Evolutionary conservation across 257 asterid genomes (phyloP), one percentile per base, ranked within the genome.

Genomic region (Agastache rugosa): DNA sequence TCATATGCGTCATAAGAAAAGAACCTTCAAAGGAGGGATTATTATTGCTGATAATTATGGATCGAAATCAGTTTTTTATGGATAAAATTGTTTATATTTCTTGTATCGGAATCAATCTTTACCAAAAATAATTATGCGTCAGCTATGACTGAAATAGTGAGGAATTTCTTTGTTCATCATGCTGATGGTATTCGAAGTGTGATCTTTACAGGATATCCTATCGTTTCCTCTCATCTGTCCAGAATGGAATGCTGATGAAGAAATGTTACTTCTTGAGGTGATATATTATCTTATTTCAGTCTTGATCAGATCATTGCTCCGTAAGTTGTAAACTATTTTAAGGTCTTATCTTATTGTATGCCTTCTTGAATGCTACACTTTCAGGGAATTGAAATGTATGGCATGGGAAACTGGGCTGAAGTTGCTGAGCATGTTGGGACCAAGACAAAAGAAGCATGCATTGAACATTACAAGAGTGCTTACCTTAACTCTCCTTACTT

Each of bases 211-310:
- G 97, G 96, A 89, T 66, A 85, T 80, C 59, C 85, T 89, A 55
- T 84, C 94, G 6, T 91, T 91, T 75, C 93, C 94, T 44, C 90
- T 91, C 80, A 84, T 91, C 72, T 86, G 85, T 71, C 97, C 97
- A 27, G 96, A 89, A 63, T 91, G 97, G 97, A 89, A 85, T 81
- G 97, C 97, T 54, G 97, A 91, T 77, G 97, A 91, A 80, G 96
- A 91, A 85, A 88, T 89, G 93, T 80, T 91, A 80, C 96, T 91
- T 67, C 81, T 91, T 69, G 97, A 91, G 97, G 97, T 89, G 78
- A 78, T 82, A 29, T 71, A 20, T 51, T 35, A 39, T 71, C 39
- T 65, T 25, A 58, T 66, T 78, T 60, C 27, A 17, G 22, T 71
- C 59, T 50, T 67, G 15, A 15, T 58, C 39, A 23, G 53, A 54